Evolutionary conservation across 192 early-diverging fungal species (phyloP), one percentile per base, ranked within the genome.

Genomic region (Coemansia sp.): DNA sequence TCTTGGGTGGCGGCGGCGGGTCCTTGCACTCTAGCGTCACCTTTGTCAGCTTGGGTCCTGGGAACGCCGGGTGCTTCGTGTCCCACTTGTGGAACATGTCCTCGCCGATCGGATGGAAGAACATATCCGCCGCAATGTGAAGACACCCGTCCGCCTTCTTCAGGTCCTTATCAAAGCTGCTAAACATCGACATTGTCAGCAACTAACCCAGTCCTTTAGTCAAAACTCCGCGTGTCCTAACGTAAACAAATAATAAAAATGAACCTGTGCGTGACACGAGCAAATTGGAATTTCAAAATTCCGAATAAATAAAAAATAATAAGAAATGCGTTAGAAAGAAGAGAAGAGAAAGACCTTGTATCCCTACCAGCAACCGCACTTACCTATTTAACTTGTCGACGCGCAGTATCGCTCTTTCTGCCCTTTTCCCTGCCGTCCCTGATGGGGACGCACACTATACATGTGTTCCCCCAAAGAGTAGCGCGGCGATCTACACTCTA

Each of bases 51-150:
- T 76, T 82, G 64, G 80, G 74, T 2, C 80, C 80, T 4, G 80
- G 80, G 62, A 82, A 82, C 58, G 80, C 53, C 65, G 80, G 80
- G 45, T 82, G 80, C 29, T 76, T 70, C 40, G 71, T 72, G 65
- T 77, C 75, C 80, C 80, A 82, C 29, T 77, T 73, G 71, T 82
- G 80, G 69, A 82, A 82, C 16, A 76, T 76, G 68, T 82, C 80
- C 68, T 82, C 74, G 56, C 66, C 63, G 55, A 76, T 73, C 29
- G 80, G 80, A 29, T 82, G 80, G 68, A 82, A 82, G 61, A 82
- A 82, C 80, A 82, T 82, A 55, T 82, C 80, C 18, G 80, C 80
- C 0, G 80, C 80, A 70, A 75, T 74, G 80, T 83, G 80, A 56
- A 77, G 69, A 41, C 80, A 83, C 15, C 80, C 75, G 68, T 67